Evolutionary conservation across 257 asterid species (phyloP).

Genomic region (Ilex asprella): DNA sequence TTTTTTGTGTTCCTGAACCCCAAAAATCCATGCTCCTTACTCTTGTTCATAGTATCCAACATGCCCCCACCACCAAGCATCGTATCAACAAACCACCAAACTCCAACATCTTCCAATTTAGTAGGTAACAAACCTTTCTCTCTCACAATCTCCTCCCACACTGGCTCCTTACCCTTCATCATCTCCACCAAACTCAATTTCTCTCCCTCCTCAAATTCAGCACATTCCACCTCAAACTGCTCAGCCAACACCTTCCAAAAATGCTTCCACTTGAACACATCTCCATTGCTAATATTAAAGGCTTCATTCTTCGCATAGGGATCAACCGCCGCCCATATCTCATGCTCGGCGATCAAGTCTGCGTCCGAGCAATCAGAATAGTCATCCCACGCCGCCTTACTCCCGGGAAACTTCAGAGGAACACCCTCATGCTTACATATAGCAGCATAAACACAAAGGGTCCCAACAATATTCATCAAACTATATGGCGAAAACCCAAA

Average conservation of each 20-base stretch:
- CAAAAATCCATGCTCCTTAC: conserved; percentile 89
- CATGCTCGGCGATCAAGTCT: conserved; percentile 87
- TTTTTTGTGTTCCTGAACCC: conserved; percentile 86
- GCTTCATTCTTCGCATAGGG: conserved; percentile 88
- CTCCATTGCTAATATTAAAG: conserved; percentile 86
- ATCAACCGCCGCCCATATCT: conserved; percentile 93
- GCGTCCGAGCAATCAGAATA: conserved; percentile 81
- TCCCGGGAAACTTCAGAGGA: conserved; percentile 69
- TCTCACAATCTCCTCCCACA: conserved; percentile 81
- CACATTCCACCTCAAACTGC: conserved; percentile 65
- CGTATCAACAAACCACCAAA: conserved; percentile 74
- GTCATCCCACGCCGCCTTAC: conserved; percentile 65
- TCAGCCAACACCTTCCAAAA: conserved; percentile 84
- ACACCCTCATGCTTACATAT: conserved; percentile 76
- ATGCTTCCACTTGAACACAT: conserved; percentile 90
- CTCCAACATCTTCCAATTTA: conserved; percentile 67
- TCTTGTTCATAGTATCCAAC: conserved; percentile 86
- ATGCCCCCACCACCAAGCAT: conserved; percentile 10
- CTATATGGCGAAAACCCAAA: conserved; percentile 79
- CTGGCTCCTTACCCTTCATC: conserved; percentile 74
- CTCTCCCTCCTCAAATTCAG: conserved; percentile 54
- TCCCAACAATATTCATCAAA: conserved; percentile 75
- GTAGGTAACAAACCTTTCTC: conserved; percentile 52
- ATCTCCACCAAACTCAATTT: conserved; percentile 37
- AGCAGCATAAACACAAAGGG: conserved; percentile 79